Conservation (phyloP, 768 basidiomycete genomes). For the Podaxis rugospora region DNA sequence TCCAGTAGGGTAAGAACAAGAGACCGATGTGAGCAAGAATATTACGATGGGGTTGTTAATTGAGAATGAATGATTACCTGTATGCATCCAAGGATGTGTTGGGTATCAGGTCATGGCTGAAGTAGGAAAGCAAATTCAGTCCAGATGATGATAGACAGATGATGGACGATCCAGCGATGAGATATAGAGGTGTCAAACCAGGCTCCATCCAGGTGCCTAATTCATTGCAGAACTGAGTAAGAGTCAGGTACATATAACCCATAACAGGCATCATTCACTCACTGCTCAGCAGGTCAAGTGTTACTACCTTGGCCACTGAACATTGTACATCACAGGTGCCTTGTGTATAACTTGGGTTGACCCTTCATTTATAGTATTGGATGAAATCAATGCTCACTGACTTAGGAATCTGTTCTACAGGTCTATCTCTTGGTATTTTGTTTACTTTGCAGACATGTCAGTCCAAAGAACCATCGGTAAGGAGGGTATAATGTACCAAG, state of each 20-base stretch:
- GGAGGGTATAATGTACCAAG: not conserved
- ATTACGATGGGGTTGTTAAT: too few species aligned
- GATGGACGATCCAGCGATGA: not conserved
- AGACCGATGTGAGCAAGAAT: too few species aligned
- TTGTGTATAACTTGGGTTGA: not conserved
- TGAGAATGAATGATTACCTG: not conserved
- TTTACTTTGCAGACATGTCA: not conserved
- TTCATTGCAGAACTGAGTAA: not conserved
- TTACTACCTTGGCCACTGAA: not conserved
- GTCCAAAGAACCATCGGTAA: not conserved
- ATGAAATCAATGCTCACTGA: slow-evolving; percentile 3
- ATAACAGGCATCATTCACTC: not conserved
- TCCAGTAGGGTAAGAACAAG: too few species aligned
- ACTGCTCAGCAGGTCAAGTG: slow-evolving; percentile 5
- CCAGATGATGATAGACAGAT: not conserved
- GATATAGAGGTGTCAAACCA: not conserved
- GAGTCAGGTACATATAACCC: not conserved
- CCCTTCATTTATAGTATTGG: not conserved
- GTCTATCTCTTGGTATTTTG: not conserved
- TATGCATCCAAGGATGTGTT: not conserved
- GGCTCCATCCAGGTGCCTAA: not conserved
- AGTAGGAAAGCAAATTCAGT: too few species aligned
- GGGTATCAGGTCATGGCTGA: not conserved
- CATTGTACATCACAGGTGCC: not conserved
- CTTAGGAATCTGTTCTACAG: not conserved